Percentiles rank a stretch among this genome's conserved stretches.
These are phyloP conservation scores for Hyaloscypha bicolor DNA, from an alignment of 495 filamentous ascomycete species.

Conservation along the genomic window DNA sequence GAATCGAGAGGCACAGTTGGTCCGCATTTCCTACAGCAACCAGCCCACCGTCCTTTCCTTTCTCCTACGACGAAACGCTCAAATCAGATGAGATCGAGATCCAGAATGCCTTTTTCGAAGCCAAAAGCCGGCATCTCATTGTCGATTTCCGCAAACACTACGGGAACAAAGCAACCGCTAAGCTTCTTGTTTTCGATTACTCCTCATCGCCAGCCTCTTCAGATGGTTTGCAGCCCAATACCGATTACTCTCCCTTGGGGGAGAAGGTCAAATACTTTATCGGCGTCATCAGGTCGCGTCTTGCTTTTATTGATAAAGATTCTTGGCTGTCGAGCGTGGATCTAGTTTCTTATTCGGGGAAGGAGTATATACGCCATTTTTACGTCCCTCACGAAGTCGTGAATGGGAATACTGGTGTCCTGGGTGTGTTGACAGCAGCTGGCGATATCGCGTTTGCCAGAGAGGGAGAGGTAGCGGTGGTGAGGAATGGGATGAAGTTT, in stretches of 20 bases:
- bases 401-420: not conserved
- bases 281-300: not conserved
- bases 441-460: conserved; percentile 15
- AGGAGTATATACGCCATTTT: not conserved
- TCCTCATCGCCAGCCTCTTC: not conserved
- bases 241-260: not conserved
- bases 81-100: not conserved
- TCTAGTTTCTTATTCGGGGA: not conserved
- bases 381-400: not conserved
- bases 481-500: conserved; percentile 16
- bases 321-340: not conserved
- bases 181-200: not conserved
- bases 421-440: not conserved
- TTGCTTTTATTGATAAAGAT: not conserved
- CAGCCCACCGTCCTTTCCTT: not conserved
- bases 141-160: not conserved
- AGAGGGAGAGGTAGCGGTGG: conserved; percentile 11
- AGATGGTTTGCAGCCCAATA: not conserved
- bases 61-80: not conserved
- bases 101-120: not conserved
- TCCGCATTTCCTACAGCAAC: not conserved
- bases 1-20: not conserved
- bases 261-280: not conserved
- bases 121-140: not conserved
- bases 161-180: not conserved